Percentiles rank a stretch among this genome's conserved stretches.
Conservation (phyloP, 192 early-diverging fungal genomes). For the Globomyces pollinis-pini region DNA sequence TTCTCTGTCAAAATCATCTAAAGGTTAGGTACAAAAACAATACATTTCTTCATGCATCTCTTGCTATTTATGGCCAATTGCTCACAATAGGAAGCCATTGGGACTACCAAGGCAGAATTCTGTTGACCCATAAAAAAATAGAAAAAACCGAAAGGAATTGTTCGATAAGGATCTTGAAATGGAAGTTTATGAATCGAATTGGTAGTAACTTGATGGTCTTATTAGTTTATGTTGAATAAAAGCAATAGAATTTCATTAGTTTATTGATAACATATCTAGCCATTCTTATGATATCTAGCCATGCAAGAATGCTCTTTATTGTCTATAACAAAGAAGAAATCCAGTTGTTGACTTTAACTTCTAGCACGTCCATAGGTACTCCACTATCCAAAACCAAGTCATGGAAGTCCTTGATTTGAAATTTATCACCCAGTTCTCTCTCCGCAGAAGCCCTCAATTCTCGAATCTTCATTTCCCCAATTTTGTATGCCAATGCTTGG, state of each 20-base stretch:
- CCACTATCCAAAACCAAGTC: constrained; percentile 4
- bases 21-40: too few species aligned
- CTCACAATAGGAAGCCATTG: constrained; percentile 19
- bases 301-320: too few species aligned
- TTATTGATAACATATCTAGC: too few species aligned
- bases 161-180: too few species aligned
- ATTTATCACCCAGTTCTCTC: constrained; percentile 21
- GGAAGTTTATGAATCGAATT: too few species aligned
- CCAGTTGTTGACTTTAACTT: constrained; percentile 3
- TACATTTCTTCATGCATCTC: constrained; percentile 18
- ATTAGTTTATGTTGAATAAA: too few species aligned
- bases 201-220: too few species aligned
- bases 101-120: background rate
- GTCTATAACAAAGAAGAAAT: background rate
- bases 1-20: constrained; percentile 21
- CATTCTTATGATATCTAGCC: too few species aligned
- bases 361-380: background rate
- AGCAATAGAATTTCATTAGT: too few species aligned
- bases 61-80: constrained; percentile 7
- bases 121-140: too few species aligned
- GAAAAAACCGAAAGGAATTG: too few species aligned
- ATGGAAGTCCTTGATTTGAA: constrained; percentile 33
- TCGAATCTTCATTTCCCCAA: constrained; percentile 36
- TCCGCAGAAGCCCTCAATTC: constrained; percentile 22
- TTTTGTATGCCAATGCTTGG: constrained; percentile 35